Evolutionary conservation across 228 moss, liverwort and hornwort species (phyloP).

Genomic region (Sphagnum fallax): DNA sequence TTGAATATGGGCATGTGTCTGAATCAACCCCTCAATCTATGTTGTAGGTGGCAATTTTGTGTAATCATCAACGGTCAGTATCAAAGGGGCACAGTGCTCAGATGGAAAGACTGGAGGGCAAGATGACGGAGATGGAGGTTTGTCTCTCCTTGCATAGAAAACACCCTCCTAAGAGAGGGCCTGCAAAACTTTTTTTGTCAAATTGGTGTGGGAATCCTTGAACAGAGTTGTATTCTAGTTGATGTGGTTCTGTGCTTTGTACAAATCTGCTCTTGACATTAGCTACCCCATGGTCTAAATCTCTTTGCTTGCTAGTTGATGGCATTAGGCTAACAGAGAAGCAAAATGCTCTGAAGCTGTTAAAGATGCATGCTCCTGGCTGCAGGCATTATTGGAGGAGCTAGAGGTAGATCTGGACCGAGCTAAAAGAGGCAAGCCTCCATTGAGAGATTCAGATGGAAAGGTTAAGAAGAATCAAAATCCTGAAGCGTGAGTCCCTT

Average conservation of each 20-base stretch:
- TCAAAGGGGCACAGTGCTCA: constrained; percentile 88
- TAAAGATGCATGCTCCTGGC: neutral
- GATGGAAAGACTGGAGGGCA: constrained; percentile 90
- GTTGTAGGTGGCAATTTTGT: constrained; percentile 75
- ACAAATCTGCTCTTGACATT: too few relatives aligned
- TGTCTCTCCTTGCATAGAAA: neutral
- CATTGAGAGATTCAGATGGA: constrained; percentile 68
- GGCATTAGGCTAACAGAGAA: too few relatives aligned
- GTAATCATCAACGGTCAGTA: constrained; percentile 96
- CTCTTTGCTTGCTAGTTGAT: too few relatives aligned
- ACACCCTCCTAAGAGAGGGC: neutral
- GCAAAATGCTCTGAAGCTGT: too few relatives aligned
- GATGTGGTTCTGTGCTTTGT: too few relatives aligned
- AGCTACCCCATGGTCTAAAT: too few relatives aligned
- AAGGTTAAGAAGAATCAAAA: constrained; percentile 59
- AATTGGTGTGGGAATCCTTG: too few relatives aligned
- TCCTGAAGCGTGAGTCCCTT: constrained; percentile 48
- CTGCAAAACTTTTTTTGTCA: too few relatives aligned
- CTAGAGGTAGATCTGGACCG: constrained; percentile 72
- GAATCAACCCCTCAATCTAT: neutral
- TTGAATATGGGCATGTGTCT: neutral
- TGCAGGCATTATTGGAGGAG: constrained; percentile 49
- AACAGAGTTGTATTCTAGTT: too few relatives aligned
- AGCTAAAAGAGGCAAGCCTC: constrained; percentile 63
- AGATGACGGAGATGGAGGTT: constrained; percentile 79